Evolutionary conservation across 345 rosid species (phyloP).

Genomic region (Salix koriyanagi): DNA sequence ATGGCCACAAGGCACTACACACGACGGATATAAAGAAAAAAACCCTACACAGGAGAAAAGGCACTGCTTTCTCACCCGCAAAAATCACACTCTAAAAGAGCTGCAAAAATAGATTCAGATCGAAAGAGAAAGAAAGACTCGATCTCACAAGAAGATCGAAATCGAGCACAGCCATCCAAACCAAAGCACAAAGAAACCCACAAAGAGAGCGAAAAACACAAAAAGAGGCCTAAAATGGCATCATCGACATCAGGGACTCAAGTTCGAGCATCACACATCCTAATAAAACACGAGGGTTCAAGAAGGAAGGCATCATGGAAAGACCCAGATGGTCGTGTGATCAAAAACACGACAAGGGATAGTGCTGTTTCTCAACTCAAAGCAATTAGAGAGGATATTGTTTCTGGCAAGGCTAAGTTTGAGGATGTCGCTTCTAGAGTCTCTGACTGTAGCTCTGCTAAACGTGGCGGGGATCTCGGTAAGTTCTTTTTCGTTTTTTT

Average conservation of each 20-base stretch:
- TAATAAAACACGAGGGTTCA: constrained; percentile 92
- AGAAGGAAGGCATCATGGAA: constrained; percentile 94
- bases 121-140: constrained; percentile 24
- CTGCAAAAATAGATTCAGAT: constrained; percentile 24
- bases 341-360: constrained; percentile 61
- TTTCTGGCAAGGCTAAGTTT: constrained; percentile 72
- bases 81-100: not conserved
- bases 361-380: constrained; percentile 68
- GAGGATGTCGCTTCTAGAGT: constrained; percentile 67
- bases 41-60: not conserved
- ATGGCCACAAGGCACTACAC: too few species aligned
- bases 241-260: constrained; percentile 18
- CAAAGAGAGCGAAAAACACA: constrained; percentile 7
- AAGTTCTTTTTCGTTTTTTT: constrained; percentile 8
- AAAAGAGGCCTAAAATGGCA: constrained; percentile 20
- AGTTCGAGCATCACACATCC: constrained; percentile 86
- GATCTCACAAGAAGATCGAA: constrained; percentile 17
- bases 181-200: constrained; percentile 1
- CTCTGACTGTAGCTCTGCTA: constrained; percentile 96
- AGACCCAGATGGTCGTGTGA: constrained; percentile 86
- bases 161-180: not conserved
- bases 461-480: constrained; percentile 98
- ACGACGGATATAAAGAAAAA: not conserved
- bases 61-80: not conserved
- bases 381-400: constrained; percentile 67